Evolutionary conservation across 257 asterid genomes (phyloP).

Genomic region (Solanum phureja): DNA sequence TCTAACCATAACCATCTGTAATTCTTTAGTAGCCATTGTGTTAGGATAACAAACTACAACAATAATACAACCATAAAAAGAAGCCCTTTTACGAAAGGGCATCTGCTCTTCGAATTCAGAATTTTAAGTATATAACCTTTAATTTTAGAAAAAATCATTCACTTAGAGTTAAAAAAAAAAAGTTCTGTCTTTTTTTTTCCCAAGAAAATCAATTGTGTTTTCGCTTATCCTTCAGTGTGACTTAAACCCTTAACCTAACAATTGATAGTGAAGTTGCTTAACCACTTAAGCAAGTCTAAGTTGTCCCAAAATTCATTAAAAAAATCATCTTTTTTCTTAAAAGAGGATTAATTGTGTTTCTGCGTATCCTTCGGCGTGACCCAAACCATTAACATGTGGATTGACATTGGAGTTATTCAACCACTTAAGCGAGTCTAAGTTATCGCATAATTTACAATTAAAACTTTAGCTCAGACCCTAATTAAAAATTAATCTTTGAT

Average conservation of each 20-base stretch:
- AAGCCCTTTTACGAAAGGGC: neutral
- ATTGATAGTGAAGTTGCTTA: too few species aligned
- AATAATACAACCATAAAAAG: neutral
- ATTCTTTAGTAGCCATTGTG: neutral
- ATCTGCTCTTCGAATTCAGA: accelerated
- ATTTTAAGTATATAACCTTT: neutral
- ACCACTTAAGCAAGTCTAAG: too few species aligned
- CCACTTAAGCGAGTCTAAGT: neutral
- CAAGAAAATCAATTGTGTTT: neutral
- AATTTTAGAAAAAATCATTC: neutral
- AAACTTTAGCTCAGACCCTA: neutral
- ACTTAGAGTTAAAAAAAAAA: too few species aligned
- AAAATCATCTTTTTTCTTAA: too few species aligned
- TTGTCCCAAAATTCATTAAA: too few species aligned
- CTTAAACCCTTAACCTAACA: neutral
- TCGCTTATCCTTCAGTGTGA: accelerated
- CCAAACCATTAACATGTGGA: neutral
- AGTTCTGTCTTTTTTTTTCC: too few species aligned
- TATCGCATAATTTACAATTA: neutral
- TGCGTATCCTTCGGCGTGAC: neutral
- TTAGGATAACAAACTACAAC: neutral
- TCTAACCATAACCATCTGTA: constrained; percentile 3
- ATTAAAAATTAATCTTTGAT: neutral
- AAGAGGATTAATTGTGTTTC: neutral
- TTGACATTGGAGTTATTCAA: neutral